Base-by-base conservation (phyloP, 805 yeast genomes). In the Myxozyma nipponensis region DNA sequence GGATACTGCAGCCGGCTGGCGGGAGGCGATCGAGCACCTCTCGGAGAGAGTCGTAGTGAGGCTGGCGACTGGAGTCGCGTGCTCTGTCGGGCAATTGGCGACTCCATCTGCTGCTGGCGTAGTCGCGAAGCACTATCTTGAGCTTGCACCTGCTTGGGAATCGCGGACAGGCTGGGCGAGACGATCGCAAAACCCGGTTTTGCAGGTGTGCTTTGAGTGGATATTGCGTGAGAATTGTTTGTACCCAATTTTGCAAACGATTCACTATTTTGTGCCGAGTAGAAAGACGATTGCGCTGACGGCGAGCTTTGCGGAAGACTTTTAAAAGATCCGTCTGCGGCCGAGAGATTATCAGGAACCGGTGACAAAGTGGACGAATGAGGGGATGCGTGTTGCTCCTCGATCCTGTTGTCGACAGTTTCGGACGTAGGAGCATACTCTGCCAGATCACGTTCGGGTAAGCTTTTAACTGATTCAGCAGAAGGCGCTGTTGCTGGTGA, bases 401-500 rank as follows among this genome's bases (percentile, higher is more conserved):
- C 19, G 19, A 6, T 6, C 7, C 9, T 22, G 26, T 9, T 22
- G 15, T 22, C 42, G 5, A 18, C 25, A 15, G 44, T 39, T 18
- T 19, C 42, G 17, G 17, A 39, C 32, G 13, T 15, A 7, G 7
- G n/a, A 21, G 19, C 19, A 19, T 1, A 13, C 13, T 39, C 42
- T 21, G 5, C 17, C 10, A 3, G 18, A 18, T 39, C 42, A 6
- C 13, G 32, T 13, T 28, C 25, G 25, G 25, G 30, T 39, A 23
- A 25, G n/a, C n/a, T n/a, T n/a, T n/a, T n/a, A n/a, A n/a, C n/a
- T n/a, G 4, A 6, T 13, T 10, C 24, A 21, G 28, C 18, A 13
- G 42, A 35, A 42, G 34, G 18, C 39, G 21, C 32, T 38, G 34
- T 43, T 45, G 32, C 41, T 4, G 50, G 45, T 28, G 43, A 40